Base-by-base conservation (phyloP, 1,284 basidiomycete genomes). In the Sanghuangporus weigelae region DNA sequence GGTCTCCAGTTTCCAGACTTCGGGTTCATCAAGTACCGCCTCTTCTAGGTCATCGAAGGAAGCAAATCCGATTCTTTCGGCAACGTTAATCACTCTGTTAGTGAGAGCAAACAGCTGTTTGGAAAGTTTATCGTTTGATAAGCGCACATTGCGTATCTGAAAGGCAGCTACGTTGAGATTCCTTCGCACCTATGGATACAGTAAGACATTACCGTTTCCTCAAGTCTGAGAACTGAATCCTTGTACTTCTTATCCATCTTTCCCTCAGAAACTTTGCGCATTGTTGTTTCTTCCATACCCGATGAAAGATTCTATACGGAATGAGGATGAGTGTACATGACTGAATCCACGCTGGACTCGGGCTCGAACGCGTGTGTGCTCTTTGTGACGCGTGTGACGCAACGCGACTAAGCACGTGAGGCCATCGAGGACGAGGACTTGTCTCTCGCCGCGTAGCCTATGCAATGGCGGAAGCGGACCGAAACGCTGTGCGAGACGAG, bases 401-500 rank as follows among this genome's bases (percentile, higher is more conserved):
- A 40, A 16, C 12, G 55, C 42, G 55, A 57, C 55, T n/a, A 21
- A 39, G 21, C 55, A 38, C 55, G 38, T 42, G 1, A 2, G 12
- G 23, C 10, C 12, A n/a, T 36, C 48, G 59, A 53, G 59, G 54
- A n/a, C n/a, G n/a, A n/a, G n/a, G n/a, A n/a, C 42, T 46, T 63
- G 56, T 42, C 44, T 44, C 36, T 19, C 16, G 42, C 60, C 59
- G n/a, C 19, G 16, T 16, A 19, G 58, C 42, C 44, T 31, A 38
- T 19, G 12, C 36, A 31, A 63, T 65, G 57, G 51, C 61, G 46
- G 59, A 65, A 59, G 46, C 40, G 11, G 40, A 39, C 23, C 57
- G 26, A 14, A 54, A 12, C 26, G 56, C 40, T 40, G 56, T 49
- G 36, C 31, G 83, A 36, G 84, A 87, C 71, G 87, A 89, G 60